Conservation (phyloP, 2,329 filamentous ascomycete genomes). For the Aspergillus neoniger region DNA sequence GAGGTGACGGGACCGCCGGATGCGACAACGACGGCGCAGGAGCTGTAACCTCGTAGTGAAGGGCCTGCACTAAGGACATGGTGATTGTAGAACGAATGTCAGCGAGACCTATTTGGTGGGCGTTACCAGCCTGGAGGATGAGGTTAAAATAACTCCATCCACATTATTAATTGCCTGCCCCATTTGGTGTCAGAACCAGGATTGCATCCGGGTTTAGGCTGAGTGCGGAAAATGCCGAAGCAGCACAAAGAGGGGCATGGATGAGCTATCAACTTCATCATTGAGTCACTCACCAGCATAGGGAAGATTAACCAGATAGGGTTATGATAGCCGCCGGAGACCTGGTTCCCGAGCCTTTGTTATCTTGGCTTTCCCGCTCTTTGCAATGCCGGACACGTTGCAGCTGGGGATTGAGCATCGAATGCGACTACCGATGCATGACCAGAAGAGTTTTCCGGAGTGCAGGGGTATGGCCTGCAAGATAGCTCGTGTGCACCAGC, state of each 20-base stretch:
- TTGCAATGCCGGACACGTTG: background rate
- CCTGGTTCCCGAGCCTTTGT: background rate
- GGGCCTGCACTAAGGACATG: constrained; percentile 8
- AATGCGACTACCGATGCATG: background rate
- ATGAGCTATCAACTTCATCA: background rate
- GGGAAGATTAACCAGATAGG: background rate
- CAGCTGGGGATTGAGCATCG: background rate
- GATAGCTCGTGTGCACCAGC: background rate
- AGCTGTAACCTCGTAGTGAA: constrained; percentile 7
- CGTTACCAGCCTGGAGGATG: background rate
- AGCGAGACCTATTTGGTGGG: too few species aligned
- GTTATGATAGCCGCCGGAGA: background rate
- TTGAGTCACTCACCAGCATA: background rate
- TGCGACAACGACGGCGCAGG: background rate
- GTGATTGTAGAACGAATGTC: background rate
- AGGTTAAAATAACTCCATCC: background rate
- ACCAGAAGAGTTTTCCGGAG: background rate
- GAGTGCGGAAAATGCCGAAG: background rate
- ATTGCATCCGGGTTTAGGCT: background rate
- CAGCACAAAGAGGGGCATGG: too few species aligned
- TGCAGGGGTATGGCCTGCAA: background rate
- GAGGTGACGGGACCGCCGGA: background rate
- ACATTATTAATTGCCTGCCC: too few species aligned
- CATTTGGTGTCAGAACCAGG: background rate
- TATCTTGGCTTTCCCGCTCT: background rate